Evolutionary conservation across 2,329 filamentous ascomycete genomes (phyloP).

Genomic region (Epichloe amarillans): DNA sequence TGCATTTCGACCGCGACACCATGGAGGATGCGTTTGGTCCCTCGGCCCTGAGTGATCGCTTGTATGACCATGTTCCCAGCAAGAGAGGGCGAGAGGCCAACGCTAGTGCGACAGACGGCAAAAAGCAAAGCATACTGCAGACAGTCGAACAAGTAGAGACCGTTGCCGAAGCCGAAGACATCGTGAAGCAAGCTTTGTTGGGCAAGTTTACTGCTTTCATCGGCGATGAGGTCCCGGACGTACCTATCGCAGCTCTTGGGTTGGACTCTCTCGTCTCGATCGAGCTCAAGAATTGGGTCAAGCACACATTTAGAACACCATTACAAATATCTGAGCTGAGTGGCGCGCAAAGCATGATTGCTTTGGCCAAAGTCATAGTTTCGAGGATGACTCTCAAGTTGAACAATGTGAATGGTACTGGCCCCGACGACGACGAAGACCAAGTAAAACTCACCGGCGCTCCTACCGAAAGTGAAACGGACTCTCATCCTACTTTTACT

Average conservation of each 20-base stretch:
- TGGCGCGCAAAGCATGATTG: too few relatives aligned
- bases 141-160: too few relatives aligned
- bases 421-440: too few relatives aligned
- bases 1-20: background rate
- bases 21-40: background rate
- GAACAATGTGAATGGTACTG: too few relatives aligned
- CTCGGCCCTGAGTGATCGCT: background rate
- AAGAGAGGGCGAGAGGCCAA: background rate
- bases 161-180: background rate
- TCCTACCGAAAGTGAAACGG: too few relatives aligned
- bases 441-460: too few relatives aligned
- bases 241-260: constrained; percentile 12
- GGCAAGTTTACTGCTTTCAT: background rate
- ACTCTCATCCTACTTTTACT: too few relatives aligned
- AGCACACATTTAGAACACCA: constrained; percentile 24
- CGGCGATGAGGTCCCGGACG: constrained; percentile 7
- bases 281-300: constrained; percentile 37
- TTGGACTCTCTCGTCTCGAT: constrained; percentile 36
- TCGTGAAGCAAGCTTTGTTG: background rate
- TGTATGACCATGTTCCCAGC: background rate
- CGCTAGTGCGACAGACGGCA: too few relatives aligned
- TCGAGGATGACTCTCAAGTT: too few relatives aligned
- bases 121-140: too few relatives aligned
- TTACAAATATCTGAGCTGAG: constrained; percentile 36
- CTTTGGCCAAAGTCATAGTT: too few relatives aligned